Percentiles rank a stretch among this genome's conserved stretches.
These are phyloP conservation scores for Fusarium transvaalense DNA, from an alignment of 2,329 filamentous ascomycete genomes.

Conservation along the genomic window DNA sequence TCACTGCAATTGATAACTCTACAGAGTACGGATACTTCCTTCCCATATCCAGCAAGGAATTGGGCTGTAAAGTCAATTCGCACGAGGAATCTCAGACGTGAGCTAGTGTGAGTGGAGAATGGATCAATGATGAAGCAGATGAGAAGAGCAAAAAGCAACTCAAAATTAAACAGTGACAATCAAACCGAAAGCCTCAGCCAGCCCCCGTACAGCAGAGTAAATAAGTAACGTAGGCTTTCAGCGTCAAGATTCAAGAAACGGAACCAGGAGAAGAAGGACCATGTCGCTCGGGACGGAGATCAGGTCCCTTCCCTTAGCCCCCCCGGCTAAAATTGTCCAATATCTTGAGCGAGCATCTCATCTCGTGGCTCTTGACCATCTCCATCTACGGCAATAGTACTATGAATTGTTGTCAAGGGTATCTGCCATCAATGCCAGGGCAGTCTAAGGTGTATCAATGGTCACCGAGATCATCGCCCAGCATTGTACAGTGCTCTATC, in stretches of 20 bases:
- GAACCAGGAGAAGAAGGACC: conserved; percentile 9
- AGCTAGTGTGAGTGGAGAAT: conserved; percentile 26
- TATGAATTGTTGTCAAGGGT: conserved; percentile 35
- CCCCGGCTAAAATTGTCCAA: conserved; percentile 16
- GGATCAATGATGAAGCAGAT: conserved; percentile 9
- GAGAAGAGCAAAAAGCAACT: neutral
- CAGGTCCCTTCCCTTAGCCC: conserved; percentile 21
- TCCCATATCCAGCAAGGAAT: conserved; percentile 15
- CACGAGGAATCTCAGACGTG: conserved; percentile 14
- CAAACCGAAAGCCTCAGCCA: conserved; percentile 4
- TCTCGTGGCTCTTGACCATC: conserved; percentile 9
- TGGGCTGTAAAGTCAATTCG: conserved; percentile 32
- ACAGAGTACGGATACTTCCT: neutral
- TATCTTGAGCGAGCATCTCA: conserved; percentile 15
- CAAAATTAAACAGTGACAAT: conserved; percentile 10
- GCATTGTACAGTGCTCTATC: neutral
- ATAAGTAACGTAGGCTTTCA: conserved; percentile 14
- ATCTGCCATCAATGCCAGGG: neutral
- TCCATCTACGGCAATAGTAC: conserved; percentile 18
- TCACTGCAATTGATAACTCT: conserved; percentile 14
- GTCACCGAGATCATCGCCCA: conserved; percentile 9
- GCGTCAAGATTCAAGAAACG: conserved; percentile 10
- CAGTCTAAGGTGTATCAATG: conserved; percentile 30
- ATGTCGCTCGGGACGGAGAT: conserved; percentile 14
- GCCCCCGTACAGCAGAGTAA: neutral